Conservation (phyloP, 73 alveolate species). For the Paramecium caudatum region DNA sequence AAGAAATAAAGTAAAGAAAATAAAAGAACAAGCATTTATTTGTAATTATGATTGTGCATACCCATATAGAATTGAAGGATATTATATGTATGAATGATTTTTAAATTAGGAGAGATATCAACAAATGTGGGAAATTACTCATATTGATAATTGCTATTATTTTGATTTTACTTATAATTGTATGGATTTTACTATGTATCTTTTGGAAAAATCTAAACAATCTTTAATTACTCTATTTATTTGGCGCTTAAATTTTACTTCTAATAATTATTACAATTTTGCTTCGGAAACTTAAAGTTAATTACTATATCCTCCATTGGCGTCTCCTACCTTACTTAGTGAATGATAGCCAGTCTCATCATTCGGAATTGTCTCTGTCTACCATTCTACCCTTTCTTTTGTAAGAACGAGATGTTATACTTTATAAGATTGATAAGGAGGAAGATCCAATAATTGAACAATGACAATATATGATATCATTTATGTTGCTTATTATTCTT, state of each 20-base stretch:
- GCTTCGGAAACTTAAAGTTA: constrained; percentile 14
- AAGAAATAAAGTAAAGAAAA: background rate
- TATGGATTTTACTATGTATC: background rate
- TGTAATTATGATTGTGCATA: constrained; percentile 15
- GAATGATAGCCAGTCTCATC: background rate
- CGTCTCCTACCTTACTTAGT: background rate
- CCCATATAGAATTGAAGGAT: background rate
- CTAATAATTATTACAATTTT: background rate
- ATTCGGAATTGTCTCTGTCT: background rate
- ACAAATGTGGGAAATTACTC: constrained; percentile 21
- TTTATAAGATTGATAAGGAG: background rate
- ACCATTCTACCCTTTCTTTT: background rate
- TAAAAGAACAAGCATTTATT: constrained; percentile 14
- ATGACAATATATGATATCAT: background rate
- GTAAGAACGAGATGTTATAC: background rate
- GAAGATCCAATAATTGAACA: constrained; percentile 31
- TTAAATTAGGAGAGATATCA: constrained; percentile 33
- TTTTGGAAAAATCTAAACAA: background rate
- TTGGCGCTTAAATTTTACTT: background rate
- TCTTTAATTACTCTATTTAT: background rate
- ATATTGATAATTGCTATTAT: background rate
- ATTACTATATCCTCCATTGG: constrained; percentile 18
- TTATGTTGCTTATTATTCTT: background rate
- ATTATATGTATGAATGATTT: constrained; percentile 14
- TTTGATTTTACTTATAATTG: background rate